phyloP scores from a whole-genome alignment of 1,284 basidiomycete genomes.

The Porodaedalea pini region DNA sequence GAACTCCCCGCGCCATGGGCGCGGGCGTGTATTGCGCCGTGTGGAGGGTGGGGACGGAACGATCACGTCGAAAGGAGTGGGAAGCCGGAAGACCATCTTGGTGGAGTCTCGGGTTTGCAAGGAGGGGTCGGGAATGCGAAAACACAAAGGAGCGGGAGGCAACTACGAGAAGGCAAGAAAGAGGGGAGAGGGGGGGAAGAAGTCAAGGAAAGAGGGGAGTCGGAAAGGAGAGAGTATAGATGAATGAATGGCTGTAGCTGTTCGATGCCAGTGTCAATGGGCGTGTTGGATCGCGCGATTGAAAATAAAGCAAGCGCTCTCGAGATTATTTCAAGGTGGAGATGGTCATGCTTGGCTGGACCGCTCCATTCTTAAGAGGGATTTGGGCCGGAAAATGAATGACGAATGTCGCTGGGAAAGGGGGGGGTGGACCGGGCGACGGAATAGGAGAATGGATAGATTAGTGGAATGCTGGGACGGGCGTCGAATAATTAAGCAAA shows the following conservation, averaged over 20 bases:
- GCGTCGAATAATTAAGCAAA: neutral
- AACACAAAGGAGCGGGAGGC: no score
- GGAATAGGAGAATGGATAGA: neutral
- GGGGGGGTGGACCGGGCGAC: neutral
- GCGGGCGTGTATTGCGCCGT: conserved; percentile 25
- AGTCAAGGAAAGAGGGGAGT: conserved; percentile 1
- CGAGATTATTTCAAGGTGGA: no score
- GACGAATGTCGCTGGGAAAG: neutral
- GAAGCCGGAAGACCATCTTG: conserved; percentile 55
- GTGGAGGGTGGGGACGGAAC: conserved; percentile 41
- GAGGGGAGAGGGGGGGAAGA: no score
- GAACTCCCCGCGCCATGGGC: conserved; percentile 55
- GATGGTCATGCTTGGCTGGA: no score
- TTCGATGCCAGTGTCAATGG: no score
- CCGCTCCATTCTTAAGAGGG: no score
- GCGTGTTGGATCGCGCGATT: no score
- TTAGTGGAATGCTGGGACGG: neutral
- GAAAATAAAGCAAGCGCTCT: no score
- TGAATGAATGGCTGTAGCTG: neutral
- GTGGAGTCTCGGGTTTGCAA: no score
- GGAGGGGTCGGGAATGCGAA: neutral
- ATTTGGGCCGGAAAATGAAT: neutral
- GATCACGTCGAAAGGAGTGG: conserved; percentile 54
- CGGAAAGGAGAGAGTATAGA: neutral
- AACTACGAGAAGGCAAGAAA: no score